Evolutionary conservation across 2,329 filamentous ascomycete genomes (phyloP).

Genomic region (Ramularia endophylla): DNA sequence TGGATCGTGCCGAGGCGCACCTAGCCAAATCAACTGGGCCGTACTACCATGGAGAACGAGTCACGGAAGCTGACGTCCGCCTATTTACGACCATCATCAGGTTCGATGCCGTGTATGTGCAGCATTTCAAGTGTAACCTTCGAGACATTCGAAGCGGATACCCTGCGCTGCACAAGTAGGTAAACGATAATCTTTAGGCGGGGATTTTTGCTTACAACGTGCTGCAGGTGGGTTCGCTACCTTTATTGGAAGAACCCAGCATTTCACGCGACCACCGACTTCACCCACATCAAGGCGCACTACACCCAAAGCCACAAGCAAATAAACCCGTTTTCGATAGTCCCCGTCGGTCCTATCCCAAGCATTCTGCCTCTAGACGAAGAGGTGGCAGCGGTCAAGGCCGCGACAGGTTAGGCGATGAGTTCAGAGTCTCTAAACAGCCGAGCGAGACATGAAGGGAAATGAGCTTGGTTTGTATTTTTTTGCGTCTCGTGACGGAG

Average conservation of each 20-base stretch:
- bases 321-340: slow-evolving; percentile 65
- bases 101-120: slow-evolving; percentile 52
- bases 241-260: slow-evolving; percentile 79
- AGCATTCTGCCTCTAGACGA: slow-evolving; percentile 72
- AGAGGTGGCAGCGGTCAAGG: slow-evolving; percentile 58
- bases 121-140: slow-evolving; percentile 72
- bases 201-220: background rate
- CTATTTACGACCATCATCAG: slow-evolving; percentile 56
- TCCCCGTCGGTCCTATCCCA: slow-evolving; percentile 77
- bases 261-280: slow-evolving; percentile 78
- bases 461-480: too few species aligned
- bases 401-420: too few species aligned
- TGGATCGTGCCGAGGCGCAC: slow-evolving; percentile 42
- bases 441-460: too few species aligned
- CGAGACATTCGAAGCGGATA: slow-evolving; percentile 80
- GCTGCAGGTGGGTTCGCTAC: slow-evolving; percentile 65
- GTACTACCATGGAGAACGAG: slow-evolving; percentile 41
- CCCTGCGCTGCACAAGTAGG: slow-evolving; percentile 61
- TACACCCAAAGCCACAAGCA: slow-evolving; percentile 62
- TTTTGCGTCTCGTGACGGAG: too few species aligned
- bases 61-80: slow-evolving; percentile 47
- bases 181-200: background rate
- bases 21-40: slow-evolving; percentile 39
- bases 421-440: too few species aligned
- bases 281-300: slow-evolving; percentile 88